Evolutionary conservation across 805 yeast genomes (phyloP).

Genomic region (Kodamaea lidongshanica): DNA sequence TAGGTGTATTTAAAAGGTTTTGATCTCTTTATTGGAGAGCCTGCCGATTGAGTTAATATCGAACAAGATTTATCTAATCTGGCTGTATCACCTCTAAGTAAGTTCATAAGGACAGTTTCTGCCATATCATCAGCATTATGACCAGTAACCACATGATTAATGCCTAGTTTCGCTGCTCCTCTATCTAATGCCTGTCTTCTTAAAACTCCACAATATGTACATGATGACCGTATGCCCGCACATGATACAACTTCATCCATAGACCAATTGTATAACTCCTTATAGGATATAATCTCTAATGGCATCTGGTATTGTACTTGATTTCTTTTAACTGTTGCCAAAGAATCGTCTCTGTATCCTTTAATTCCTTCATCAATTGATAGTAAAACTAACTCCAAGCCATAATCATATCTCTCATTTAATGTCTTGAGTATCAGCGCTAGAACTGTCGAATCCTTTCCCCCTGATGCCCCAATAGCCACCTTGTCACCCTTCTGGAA

Average conservation of each 20-base stretch:
- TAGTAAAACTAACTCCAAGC: constrained; percentile 73
- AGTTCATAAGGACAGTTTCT: constrained; percentile 92
- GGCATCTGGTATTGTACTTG: constrained; percentile 79
- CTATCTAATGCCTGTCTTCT: constrained; percentile 95
- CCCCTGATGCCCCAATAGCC: constrained; percentile 98
- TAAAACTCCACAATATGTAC: constrained; percentile 97
- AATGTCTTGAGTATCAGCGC: constrained; percentile 82
- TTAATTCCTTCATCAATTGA: constrained; percentile 95
- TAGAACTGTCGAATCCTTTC: constrained; percentile 93
- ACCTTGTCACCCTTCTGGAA: constrained; percentile 79
- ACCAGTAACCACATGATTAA: constrained; percentile 91
- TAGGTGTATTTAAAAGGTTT: constrained; percentile 95
- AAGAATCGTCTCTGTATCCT: constrained; percentile 94
- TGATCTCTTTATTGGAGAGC: constrained; percentile 86
- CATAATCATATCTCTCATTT: constrained; percentile 84
- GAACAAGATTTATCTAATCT: constrained; percentile 83
- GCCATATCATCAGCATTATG: constrained; percentile 99
- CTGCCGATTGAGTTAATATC: constrained; percentile 74
- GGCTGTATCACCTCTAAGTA: constrained; percentile 93
- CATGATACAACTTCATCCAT: constrained; percentile 97
- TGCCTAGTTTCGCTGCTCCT: constrained; percentile 83
- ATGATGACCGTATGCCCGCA: constrained; percentile 88
- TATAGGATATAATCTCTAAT: constrained; percentile 74
- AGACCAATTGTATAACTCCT: constrained; percentile 91
- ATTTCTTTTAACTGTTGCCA: constrained; percentile 94